Percentiles rank a stretch among this genome's conserved stretches.
Conservation (phyloP, 495 filamentous ascomycete genomes). For the Daldinia childiae region DNA sequence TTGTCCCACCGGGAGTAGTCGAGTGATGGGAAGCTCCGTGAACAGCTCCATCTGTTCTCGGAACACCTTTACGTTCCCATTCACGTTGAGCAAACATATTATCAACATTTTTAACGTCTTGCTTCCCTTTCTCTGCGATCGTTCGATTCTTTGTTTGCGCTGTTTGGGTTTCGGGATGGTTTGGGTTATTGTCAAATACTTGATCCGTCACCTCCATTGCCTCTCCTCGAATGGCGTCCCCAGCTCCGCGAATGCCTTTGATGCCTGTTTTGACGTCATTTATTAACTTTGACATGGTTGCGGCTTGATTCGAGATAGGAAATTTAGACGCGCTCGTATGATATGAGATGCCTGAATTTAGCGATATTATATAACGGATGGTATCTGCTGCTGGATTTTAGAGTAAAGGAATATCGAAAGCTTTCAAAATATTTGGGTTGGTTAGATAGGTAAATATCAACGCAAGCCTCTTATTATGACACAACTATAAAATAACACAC, state of each 20-base stretch:
- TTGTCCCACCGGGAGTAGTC: not conserved
- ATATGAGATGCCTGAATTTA: too few species aligned
- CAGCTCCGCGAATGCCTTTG: constrained; percentile 43
- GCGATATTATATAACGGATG: too few species aligned
- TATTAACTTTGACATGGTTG: constrained; percentile 40
- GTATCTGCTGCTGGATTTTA: not conserved
- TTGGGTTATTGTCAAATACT: constrained; percentile 34
- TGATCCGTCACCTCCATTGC: constrained; percentile 35
- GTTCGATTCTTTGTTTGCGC: constrained; percentile 35
- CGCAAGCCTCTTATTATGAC: not conserved
- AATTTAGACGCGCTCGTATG: not conserved
- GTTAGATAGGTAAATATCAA: not conserved
- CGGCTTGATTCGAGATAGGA: not conserved
- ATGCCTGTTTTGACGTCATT: constrained; percentile 42
- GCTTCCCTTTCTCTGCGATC: constrained; percentile 36
- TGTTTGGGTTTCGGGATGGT: constrained; percentile 35
- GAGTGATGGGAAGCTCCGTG: not conserved
- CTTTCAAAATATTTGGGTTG: not conserved
- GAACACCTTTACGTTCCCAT: constrained; percentile 24
- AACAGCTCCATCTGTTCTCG: not conserved
- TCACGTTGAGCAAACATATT: constrained; percentile 33
- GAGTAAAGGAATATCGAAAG: not conserved
- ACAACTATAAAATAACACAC: too few species aligned
- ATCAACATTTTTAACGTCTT: constrained; percentile 34
- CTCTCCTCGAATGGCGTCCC: constrained; percentile 39